Conservation (phyloP, 1,284 basidiomycete genomes). For the Puccinia hordei region DNA sequence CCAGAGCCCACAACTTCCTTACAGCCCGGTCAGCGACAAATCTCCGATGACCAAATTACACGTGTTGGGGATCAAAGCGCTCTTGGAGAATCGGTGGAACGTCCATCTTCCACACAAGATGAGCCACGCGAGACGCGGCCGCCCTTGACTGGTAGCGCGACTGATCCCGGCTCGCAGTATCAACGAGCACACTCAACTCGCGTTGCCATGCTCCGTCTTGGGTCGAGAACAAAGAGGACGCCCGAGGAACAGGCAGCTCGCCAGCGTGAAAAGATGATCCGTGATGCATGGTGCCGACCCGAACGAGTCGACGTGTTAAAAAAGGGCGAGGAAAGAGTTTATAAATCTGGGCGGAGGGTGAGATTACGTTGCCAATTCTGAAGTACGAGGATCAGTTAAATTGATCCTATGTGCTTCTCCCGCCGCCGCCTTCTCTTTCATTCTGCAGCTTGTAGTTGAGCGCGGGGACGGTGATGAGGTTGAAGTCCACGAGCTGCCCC, state of each 20-base stretch:
- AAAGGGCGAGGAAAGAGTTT: conserved; percentile 45
- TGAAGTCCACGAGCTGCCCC: conserved; percentile 34
- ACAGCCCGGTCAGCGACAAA: conserved; percentile 7
- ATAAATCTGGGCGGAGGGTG: conserved; percentile 31
- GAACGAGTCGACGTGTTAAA: conserved; percentile 26
- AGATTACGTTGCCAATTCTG: background rate
- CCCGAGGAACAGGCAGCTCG: conserved; percentile 33
- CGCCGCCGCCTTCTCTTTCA: background rate
- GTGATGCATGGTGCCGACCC: conserved; percentile 47
- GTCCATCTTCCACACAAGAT: background rate
- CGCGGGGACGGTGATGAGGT: conserved; percentile 48
- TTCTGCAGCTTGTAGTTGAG: conserved; percentile 33
- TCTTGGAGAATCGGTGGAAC: background rate
- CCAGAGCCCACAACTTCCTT: background rate
- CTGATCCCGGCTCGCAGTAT: background rate
- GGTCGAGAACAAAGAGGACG: conserved; percentile 15
- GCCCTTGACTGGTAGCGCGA: conserved; percentile 1
- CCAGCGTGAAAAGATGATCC: conserved; percentile 33
- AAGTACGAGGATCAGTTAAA: background rate
- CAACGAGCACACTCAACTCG: background rate
- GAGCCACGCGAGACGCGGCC: background rate
- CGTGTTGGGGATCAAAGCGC: background rate
- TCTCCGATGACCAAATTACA: conserved; percentile 13
- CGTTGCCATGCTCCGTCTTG: conserved; percentile 12
- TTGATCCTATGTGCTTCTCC: background rate